Evolutionary conservation across 768 basidiomycete genomes (phyloP).

Genomic region (Tephrocybe sp.): DNA sequence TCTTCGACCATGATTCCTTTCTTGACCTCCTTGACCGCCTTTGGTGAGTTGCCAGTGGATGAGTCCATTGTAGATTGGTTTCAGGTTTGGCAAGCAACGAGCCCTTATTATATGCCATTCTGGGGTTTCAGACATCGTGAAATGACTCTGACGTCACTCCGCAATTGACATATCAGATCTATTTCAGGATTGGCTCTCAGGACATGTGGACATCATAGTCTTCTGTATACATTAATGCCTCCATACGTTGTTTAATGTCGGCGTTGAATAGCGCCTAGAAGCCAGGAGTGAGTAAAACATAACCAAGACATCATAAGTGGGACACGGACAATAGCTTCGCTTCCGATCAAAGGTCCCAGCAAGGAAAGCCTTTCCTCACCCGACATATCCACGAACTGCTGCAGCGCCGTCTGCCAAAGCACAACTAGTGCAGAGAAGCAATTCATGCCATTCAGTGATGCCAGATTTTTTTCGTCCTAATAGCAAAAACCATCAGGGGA

Average conservation of each 20-base stretch:
- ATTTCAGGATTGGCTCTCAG: not conserved
- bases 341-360: conserved; percentile 49
- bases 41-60: conserved; percentile 16
- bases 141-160: conserved; percentile 8
- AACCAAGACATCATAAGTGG: not conserved
- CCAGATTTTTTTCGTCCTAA: conserved; percentile 65
- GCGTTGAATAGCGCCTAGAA: conserved; percentile 12
- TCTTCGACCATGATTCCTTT: conserved; percentile 48
- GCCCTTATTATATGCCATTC: conserved; percentile 1
- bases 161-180: not conserved
- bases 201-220: not conserved
- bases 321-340: conserved; percentile 50
- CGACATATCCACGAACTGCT: conserved; percentile 53
- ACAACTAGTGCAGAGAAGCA: conserved; percentile 67
- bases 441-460: conserved; percentile 63
- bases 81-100: not conserved
- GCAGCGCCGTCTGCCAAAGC: conserved; percentile 51
- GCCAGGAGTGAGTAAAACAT: not conserved
- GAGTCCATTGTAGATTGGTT: conserved; percentile 4
- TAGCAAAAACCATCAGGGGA: not conserved
- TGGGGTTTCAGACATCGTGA: conserved; percentile 11
- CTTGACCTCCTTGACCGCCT: conserved; percentile 36
- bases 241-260: conserved; percentile 13
- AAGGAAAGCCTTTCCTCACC: conserved; percentile 45
- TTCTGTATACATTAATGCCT: not conserved